Conservation (phyloP, 1,284 basidiomycete species). For the Tilletia caries region DNA sequence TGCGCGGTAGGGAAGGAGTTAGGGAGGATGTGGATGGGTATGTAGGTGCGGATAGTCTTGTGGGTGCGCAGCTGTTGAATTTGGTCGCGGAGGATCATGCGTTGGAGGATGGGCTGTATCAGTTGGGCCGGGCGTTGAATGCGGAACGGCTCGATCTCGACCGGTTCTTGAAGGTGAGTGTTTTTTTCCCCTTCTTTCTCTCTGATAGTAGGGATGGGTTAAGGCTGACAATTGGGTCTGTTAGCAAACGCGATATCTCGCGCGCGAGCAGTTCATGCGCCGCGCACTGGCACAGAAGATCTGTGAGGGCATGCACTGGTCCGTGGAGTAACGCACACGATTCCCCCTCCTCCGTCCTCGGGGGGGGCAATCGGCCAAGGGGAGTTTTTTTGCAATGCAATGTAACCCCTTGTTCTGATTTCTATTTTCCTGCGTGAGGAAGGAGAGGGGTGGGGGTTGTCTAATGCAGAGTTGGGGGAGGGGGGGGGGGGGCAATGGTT, state of each 20-base stretch:
- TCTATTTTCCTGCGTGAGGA: no score
- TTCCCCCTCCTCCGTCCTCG: not conserved
- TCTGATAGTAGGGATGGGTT: not conserved
- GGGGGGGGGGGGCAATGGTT: no score
- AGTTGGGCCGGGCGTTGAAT: conserved; percentile 88
- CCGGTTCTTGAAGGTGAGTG: conserved; percentile 38
- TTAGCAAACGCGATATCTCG: conserved; percentile 44
- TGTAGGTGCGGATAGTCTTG: conserved; percentile 45
- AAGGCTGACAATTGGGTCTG: no score
- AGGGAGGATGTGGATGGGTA: conserved; percentile 35
- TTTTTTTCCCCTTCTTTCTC: not conserved
- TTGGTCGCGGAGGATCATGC: conserved; percentile 97
- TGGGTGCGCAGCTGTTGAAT: conserved; percentile 66
- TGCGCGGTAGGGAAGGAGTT: conserved; percentile 22
- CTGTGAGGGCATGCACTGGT: conserved; percentile 40
- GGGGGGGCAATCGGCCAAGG: no score
- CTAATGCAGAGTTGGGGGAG: no score
- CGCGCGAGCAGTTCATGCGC: conserved; percentile 50
- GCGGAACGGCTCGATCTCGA: conserved; percentile 61
- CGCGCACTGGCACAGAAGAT: conserved; percentile 48
- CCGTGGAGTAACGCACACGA: not conserved
- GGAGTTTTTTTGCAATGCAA: no score
- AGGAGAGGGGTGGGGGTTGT: no score
- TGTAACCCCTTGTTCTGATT: no score
- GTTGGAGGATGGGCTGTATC: conserved; percentile 96